Evolutionary conservation across 345 rosid species (phyloP), one percentile per base, ranked within the genome.

Genomic region (Corchorus capsularis): DNA sequence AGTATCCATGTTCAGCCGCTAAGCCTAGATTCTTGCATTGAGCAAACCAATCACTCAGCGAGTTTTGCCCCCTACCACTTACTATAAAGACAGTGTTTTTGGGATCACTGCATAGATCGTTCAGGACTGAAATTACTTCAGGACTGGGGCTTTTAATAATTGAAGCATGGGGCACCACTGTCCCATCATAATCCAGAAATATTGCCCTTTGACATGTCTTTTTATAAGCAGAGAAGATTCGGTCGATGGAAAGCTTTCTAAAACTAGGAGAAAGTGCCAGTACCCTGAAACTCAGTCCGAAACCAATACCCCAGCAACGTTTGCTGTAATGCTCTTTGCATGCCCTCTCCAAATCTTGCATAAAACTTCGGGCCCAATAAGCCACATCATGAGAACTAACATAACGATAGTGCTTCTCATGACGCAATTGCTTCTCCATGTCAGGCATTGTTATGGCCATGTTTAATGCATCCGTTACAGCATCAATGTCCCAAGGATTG

Each of bases 401-500:
- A 71, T 80, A 83, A 20, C 80, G 84, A 54, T 82, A 78, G 63
- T 82, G 87, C 68, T 85, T 82, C 83, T 79, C 85, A 57, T 85
- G 87, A 73, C 85, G 73, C 46, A 74, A 74, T 71, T 85, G 81
- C 69, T 83, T 82, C 67, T 82, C 83, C 12, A 55, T 20, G n/a
- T 35, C 81, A 47, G 52, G 37, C 74, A 78, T 70, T 43, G 78
- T 69, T 8, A 85, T 80, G 10, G 86, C 84, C 72, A 78, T 77
- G 22, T 82, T 77, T 79, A 85, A 63, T 37, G 88, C 88, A 71
- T 73, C 84, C 0, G 82, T 86, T 20, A 85, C 81, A 69, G 80
- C 84, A 63, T 85, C 84, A n/a, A 80, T 66, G 37, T 83, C 77
- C 88, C 88, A 85, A 49, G 88, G 88, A 67, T 85, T 85, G 53